Percentiles rank a stretch among this genome's conserved stretches.
These are phyloP conservation scores for Syncephalastrum sp. DNA, from an alignment of 371 early-diverging fungal genomes.

Conservation along the genomic window DNA sequence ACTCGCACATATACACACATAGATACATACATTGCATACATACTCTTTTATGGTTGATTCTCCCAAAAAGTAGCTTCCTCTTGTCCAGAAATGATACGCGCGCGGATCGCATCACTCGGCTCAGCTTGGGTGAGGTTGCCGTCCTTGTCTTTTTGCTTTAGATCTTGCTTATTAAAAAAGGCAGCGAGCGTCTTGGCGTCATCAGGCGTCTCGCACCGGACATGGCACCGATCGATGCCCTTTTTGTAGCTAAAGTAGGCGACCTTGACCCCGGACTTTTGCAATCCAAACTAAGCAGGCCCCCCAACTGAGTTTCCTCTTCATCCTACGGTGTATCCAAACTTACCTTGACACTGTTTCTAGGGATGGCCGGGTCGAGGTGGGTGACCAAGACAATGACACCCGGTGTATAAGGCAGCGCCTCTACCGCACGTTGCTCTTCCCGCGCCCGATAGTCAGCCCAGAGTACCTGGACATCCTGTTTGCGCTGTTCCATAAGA, in stretches of 20 bases:
- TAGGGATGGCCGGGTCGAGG: conserved; percentile 29
- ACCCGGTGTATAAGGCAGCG: conserved; percentile 17
- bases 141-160: no score
- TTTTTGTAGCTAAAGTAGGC: conserved; percentile 36
- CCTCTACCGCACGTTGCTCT: not conserved
- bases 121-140: no score
- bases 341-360: conserved; percentile 22
- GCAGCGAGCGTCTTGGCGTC: no score
- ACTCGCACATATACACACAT: no score
- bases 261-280: conserved; percentile 29
- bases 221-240: not conserved
- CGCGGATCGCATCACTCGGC: no score
- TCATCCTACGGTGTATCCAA: not conserved
- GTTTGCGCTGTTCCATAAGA: conserved; percentile 10
- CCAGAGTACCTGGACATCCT: conserved; percentile 15
- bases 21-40: no score
- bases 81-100: no score
- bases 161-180: no score
- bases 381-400: conserved; percentile 28
- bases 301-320: not conserved
- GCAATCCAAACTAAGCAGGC: conserved; percentile 1
- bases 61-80: no score
- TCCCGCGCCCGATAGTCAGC: conserved; percentile 9
- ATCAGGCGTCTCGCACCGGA: no score
- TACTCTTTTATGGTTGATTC: no score